Evolutionary conservation across 1,284 basidiomycete genomes (phyloP).

Genomic region (Naganishia sp.): DNA sequence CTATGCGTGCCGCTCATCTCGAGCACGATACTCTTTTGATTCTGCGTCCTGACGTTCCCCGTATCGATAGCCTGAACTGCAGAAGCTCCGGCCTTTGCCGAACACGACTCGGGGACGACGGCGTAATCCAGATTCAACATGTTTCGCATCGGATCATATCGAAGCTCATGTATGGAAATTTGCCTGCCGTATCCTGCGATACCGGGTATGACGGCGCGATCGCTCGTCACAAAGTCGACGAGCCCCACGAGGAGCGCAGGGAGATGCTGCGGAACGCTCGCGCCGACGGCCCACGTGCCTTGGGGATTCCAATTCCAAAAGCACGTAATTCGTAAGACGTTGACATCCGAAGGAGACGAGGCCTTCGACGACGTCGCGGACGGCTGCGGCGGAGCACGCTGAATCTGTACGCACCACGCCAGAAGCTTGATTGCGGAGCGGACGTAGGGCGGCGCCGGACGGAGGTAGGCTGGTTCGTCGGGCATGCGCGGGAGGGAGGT

Average conservation of each 20-base stretch:
- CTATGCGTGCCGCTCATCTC: conserved; percentile 12
- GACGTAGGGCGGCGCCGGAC: conserved; percentile 92
- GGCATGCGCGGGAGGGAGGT: conserved; percentile 88
- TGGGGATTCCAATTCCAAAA: conserved; percentile 97
- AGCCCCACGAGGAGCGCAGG: conserved; percentile 17
- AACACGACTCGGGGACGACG: conserved; percentile 6
- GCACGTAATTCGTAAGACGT: conserved; percentile 71
- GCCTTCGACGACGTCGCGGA: conserved; percentile 50
- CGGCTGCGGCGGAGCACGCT: conserved; percentile 53
- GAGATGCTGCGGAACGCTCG: conserved; percentile 66
- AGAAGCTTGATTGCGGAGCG: conserved; percentile 84
- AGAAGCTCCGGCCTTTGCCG: not conserved
- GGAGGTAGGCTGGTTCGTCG: conserved; percentile 89
- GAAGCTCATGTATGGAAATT: conserved; percentile 20
- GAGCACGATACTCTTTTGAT: conserved; percentile 15
- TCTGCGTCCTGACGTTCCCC: not conserved
- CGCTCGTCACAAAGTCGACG: conserved; percentile 12
- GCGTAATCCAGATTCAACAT: conserved; percentile 15
- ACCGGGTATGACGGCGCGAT: conserved; percentile 3
- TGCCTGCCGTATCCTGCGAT: conserved; percentile 13
- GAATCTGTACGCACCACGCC: conserved; percentile 83
- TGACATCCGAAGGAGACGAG: conserved; percentile 48
- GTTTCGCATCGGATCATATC: conserved; percentile 9
- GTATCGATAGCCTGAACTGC: not conserved
- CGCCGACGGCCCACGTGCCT: conserved; percentile 77